Evolutionary conservation across 495 filamentous ascomycete genomes (phyloP).

Genomic region (Xylaria sp.): DNA sequence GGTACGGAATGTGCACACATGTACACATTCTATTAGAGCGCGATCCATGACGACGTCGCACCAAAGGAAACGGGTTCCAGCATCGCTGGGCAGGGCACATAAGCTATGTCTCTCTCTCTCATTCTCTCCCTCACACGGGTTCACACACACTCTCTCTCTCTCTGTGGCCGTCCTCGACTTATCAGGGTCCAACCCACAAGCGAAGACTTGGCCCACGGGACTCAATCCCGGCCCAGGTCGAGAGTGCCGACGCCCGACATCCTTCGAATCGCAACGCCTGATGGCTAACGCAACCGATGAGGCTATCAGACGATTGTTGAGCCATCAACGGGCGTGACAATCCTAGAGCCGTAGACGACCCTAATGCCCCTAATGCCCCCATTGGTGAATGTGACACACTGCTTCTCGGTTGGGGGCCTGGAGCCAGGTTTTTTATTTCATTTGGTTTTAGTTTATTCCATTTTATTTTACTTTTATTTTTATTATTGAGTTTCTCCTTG

Average conservation of each 20-base stretch:
- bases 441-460: background rate
- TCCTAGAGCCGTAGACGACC: slow-evolving; percentile 13
- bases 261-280: slow-evolving; percentile 12
- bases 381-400: slow-evolving; percentile 12
- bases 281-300: background rate
- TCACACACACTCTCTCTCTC: too few relatives aligned
- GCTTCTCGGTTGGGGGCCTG: background rate
- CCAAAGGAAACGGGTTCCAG: slow-evolving; percentile 17
- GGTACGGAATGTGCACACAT: slow-evolving; percentile 19
- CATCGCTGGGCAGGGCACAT: slow-evolving; percentile 8
- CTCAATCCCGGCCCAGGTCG: slow-evolving; percentile 7
- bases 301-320: slow-evolving; percentile 21
- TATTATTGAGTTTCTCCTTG: background rate
- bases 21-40: slow-evolving; percentile 15
- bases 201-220: slow-evolving; percentile 27
- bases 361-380: background rate
- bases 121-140: too few relatives aligned
- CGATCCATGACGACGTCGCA: slow-evolving; percentile 25
- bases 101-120: slow-evolving; percentile 6
- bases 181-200: slow-evolving; percentile 18
- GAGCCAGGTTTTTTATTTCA: slow-evolving; percentile 1
- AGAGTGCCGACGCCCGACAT: slow-evolving; percentile 24
- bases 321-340: background rate
- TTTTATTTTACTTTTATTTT: background rate
- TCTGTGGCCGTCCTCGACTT: background rate